These are phyloP conservation scores for Mucor plumbeus DNA, from an alignment of 371 early-diverging fungal genomes.

Conservation along the genomic window DNA sequence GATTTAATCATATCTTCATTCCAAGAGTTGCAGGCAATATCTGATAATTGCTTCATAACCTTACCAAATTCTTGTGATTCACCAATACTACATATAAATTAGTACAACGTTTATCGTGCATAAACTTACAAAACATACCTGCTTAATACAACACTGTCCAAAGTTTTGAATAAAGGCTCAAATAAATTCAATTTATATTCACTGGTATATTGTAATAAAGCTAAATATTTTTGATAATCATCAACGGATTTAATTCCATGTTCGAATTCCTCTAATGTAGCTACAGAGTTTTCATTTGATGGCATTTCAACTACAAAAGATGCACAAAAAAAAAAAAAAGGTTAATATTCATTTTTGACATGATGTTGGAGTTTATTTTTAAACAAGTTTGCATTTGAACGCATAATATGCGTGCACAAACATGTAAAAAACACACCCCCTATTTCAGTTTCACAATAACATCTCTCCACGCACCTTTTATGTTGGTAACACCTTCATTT, in stretches of 20 bases:
- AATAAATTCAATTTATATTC: not conserved
- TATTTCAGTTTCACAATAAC: not conserved
- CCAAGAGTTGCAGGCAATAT: not conserved
- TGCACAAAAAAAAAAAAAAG: not conserved
- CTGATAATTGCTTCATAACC: not conserved
- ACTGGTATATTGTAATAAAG: not conserved
- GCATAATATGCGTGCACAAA: not conserved
- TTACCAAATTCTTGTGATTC: conserved; percentile 2
- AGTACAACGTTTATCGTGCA: not conserved
- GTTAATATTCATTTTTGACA: not conserved
- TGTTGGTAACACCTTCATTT: conserved; percentile 1
- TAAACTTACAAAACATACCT: not conserved
- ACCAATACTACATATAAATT: conserved; percentile 1
- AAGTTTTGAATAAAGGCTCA: not conserved
- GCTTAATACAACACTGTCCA: not conserved
- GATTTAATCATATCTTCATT: not conserved
- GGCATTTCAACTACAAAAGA: not conserved
- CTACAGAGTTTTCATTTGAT: not conserved
- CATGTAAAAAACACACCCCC: conserved; percentile 1
- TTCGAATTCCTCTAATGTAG: not conserved
- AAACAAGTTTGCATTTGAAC: not conserved
- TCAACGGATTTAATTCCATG: not conserved
- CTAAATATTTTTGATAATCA: not conserved
- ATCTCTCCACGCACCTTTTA: not conserved
- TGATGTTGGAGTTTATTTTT: not conserved